Evolutionary conservation across 169 alveolate genomes (phyloP), one percentile per base, ranked within the genome.

Genomic region (Plasmodium vinckei): DNA sequence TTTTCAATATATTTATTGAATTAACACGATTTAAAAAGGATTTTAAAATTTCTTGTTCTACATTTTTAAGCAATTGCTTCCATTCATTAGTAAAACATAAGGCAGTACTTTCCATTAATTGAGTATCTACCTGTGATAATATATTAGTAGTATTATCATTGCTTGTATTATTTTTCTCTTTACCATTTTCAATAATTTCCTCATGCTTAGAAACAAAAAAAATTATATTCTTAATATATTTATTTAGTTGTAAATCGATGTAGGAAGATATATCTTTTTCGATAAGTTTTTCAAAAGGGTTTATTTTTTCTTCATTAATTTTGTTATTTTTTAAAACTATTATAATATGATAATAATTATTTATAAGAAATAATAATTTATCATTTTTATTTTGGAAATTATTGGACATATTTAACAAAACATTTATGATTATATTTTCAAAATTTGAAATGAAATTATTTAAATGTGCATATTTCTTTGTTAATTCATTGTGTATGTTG

Each of bases 61-160:
- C 69, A 17, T 54, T 53, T 56, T 82, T 82, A 39, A 82, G 49
- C 39, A 82, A 49, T 9, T 42, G 4, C 27, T 67, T 82, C 90
- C 90, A 82, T 17, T 59, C 21, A 67, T n/a, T 56, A 51, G 63
- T 82, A 68, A 82, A 82, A 19, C 51, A 15, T 19, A 68, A 42
- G 4, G 90, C 90, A n/a, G 69, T 71, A 15, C 23, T 56, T 68
- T 82, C 90, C 84, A 82, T 54, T 57, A 68, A 42, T 56, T 67
- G 54, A 12, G 51, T 17, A 59, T 93, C 95, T 17, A 93, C 49
- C 63, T 88, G 92, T n/a, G 77, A 51, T 33, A 89, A 82, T 46
- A 93, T 15, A 51, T 90, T 84, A 15, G 69, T 73, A 39, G 69
- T 73, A 39, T 51, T 6, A 7, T 21, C 15, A 1, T 6, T 5